Evolutionary conservation across 2,329 filamentous ascomycete species (phyloP), one percentile per base, ranked within the genome.

Genomic region (Colletotrichum chlorophyti): DNA sequence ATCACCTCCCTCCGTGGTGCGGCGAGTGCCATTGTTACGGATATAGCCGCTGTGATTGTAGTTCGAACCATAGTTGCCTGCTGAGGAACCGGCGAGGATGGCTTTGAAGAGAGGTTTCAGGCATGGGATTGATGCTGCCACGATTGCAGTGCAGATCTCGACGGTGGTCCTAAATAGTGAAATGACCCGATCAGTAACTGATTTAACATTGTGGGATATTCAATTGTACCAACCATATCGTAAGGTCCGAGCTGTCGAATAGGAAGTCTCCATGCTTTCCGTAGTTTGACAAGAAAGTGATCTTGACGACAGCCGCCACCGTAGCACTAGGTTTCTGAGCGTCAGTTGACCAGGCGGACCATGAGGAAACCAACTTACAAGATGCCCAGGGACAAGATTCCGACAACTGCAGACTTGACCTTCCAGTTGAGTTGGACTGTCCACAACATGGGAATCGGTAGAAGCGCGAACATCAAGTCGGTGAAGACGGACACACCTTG

Each of bases 361-460:
- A n/a, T n/a, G n/a, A n/a, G n/a, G n/a, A n/a, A n/a, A n/a, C n/a
- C n/a, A n/a, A 38, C 53, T 48, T 14, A 53, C 52, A 70, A 70
- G 34, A 69, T 24, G 24, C 68, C 68, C 8, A 70, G 58, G 1
- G 65, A 65, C 15, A 70, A 52, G 9, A 70, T 65, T 4, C 29
- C 63, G 1, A 64, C 60, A 2, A 70, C 59, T 19, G 68, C 65
- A 0, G 61, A 46, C 43, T 68, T 69, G 48, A 65, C 65, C 34
- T 58, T 66, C 53, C 63, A 63, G 58, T 67, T 70, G 31, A 70
- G 59, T 46, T 70, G 65, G 1, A 70, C 65, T 0, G 64, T 65
- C 68, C 68, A 70, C 1, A 70, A 52, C 47, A 70, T 69, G 1
- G 66, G 67, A 2, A 69, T 53, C 1, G 67, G 67, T 0, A 70